Base-by-base conservation (phyloP, 108 stramenopile genomes). In the Cylindrotheca closterium region DNA sequence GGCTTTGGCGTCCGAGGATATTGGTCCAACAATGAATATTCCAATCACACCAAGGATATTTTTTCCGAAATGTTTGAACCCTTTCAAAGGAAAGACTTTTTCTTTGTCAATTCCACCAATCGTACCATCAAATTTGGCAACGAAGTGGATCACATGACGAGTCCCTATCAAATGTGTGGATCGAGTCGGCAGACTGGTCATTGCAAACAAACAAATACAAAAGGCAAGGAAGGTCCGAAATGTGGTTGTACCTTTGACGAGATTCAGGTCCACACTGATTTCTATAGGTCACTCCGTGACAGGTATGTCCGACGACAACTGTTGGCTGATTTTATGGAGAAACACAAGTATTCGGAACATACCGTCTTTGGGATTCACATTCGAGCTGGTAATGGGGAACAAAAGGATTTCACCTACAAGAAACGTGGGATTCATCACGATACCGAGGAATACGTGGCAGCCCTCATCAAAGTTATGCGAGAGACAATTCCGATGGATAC, bases 301-400 rank as follows among this genome's bases (percentile, higher is more conserved):
- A 47, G 55, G 2, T 82, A 69, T 60, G 48, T 42, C 34, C 46
- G 57, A 45, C 62, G 55, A 47, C 53, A 68, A 3, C 21, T 56
- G 10, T 48, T 75, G 17, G 23, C 54, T 46, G 8, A 46, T 10
- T 75, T 71, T 66, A 51, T 52, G 28, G 63, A 63, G 49, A 19
- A 27, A 22, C 28, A 58, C 47, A 8, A 71, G 4, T 77, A 61
- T 47, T 30, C 51, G 27, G 47, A 67, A 3, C 71, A 74, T 49
- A 71, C 67, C 30, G 79, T 85, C 19, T 63, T 85, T 58, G 84
- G 84, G 30, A 47, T 85, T 47, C 84, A 85, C 56, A 42, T 85
- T 17, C 78, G 84, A 2, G 65, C 75, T n/a, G 84, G 84, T 0
- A 85, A 85, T 68, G 79, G 79, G 10, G 84, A 85, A 55, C 12